Percentiles rank a stretch among this genome's conserved stretches.
Evolutionary conservation across 2,329 filamentous ascomycete species (phyloP).

Genomic region (Ophiognomonia clavigignenti-juglandacearum): DNA sequence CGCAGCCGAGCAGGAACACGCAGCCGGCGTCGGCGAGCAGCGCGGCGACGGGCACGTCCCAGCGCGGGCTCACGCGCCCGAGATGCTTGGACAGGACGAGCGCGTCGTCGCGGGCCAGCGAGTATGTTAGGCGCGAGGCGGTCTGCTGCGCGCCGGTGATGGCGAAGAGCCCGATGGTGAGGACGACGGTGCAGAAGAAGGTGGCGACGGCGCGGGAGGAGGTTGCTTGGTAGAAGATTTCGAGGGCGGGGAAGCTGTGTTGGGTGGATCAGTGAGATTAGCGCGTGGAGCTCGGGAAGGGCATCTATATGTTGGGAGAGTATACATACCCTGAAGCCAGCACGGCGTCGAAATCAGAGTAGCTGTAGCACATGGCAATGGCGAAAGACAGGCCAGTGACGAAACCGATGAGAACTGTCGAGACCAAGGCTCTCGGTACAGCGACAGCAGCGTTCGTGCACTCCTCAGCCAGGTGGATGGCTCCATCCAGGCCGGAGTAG

Average conservation of each 20-base stretch:
- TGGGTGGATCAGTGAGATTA: not conserved
- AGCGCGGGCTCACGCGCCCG: constrained; percentile 1
- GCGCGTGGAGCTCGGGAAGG: not conserved
- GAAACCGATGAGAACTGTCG: constrained; percentile 28
- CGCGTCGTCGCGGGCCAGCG: constrained; percentile 12
- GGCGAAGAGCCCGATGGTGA: constrained; percentile 3
- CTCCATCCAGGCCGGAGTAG: constrained; percentile 31
- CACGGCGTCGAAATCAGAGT: constrained; percentile 17
- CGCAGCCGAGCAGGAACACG: constrained; percentile 7
- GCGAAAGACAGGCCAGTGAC: constrained; percentile 26
- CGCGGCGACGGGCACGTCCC: constrained; percentile 8
- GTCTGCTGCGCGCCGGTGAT: constrained; percentile 14
- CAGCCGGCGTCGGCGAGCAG: constrained; percentile 7
- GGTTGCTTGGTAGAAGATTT: constrained; percentile 13
- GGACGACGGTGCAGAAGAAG: constrained; percentile 4
- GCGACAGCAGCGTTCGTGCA: constrained; percentile 24
- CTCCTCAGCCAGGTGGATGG: constrained; percentile 34
- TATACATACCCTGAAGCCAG: constrained; percentile 12
- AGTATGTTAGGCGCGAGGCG: constrained; percentile 9
- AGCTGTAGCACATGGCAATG: constrained; percentile 24
- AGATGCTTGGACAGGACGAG: constrained; percentile 5
- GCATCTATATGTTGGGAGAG: fast-evolving
- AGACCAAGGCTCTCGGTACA: constrained; percentile 28
- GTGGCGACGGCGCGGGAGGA: constrained; percentile 3
- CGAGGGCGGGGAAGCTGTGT: constrained; percentile 13